Evolutionary conservation across 31 red algal species (phyloP).

Genomic region (Bonnemaisonia californica): DNA sequence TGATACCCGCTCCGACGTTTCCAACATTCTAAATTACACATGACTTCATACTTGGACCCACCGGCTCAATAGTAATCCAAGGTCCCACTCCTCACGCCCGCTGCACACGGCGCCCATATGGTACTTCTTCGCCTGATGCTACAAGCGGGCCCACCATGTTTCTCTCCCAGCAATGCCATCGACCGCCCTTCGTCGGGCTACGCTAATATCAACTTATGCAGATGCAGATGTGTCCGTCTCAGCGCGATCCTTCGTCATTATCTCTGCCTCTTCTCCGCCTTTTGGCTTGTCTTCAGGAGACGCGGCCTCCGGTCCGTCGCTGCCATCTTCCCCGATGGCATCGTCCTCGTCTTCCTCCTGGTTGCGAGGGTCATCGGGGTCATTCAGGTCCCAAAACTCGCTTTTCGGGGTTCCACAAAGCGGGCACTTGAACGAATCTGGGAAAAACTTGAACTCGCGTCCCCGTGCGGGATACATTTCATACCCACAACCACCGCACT

Average conservation of each 20-base stretch:
- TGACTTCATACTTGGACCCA: too few relatives aligned
- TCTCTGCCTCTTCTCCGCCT: background rate
- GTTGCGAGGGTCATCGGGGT: slow-evolving; percentile 96
- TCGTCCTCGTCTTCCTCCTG: slow-evolving; percentile 80
- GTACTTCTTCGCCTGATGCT: too few relatives aligned
- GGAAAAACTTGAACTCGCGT: slow-evolving; percentile 98
- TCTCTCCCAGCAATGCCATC: too few relatives aligned
- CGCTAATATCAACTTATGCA: too few relatives aligned
- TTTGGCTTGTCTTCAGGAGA: background rate
- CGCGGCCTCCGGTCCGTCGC: background rate
- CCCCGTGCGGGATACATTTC: slow-evolving; percentile 94
- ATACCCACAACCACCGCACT: slow-evolving; percentile 94
- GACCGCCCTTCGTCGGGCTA: too few relatives aligned
- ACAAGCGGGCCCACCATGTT: too few relatives aligned
- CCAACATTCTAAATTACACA: too few relatives aligned
- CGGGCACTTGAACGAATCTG: slow-evolving; percentile 94
- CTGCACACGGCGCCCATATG: too few relatives aligned
- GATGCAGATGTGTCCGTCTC: background rate
- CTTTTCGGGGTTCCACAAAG: slow-evolving; percentile 87
- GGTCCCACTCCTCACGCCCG: too few relatives aligned
- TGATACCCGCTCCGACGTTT: too few relatives aligned
- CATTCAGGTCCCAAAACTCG: slow-evolving; percentile 96
- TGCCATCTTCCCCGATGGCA: slow-evolving; percentile 48
- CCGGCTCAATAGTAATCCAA: too few relatives aligned
- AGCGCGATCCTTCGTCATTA: background rate